Base-by-base conservation (phyloP, 2,329 filamentous ascomycete species). In the Aureobasidium sp. region DNA sequence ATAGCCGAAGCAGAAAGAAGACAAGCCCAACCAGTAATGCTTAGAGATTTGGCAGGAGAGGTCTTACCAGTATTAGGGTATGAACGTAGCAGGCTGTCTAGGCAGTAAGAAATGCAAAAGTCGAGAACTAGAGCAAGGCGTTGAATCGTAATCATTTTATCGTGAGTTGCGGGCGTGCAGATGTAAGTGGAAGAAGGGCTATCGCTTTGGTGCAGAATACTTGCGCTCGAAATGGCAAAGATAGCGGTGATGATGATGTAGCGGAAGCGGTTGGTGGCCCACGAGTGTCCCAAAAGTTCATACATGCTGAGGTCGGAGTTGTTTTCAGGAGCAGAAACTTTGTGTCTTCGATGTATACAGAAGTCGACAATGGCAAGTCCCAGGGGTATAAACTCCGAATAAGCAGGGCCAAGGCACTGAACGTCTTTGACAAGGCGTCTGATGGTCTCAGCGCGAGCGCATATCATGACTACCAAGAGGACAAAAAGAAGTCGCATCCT, bases 161-260 rank as follows among this genome's bases (percentile, higher is more conserved):
- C 71, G 20, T 70, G 66, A 34, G 74, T 71, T 1, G 71, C 67
- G 12, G 75, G 69, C 1, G 79, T 75, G 66, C 81, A 83, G 26
- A 83, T 79, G 63, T 79, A 79, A 3, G 79, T 81, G 17, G 79
- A 80, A 44, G 70, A 67, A 17, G 72, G 75, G 48, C 71, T 74
- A 43, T 68, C 64, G 8, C 72, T 69, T 17, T 77, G 70, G 1
- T 70, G 69, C 15, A 73, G 66, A 6, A 72, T 71, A 36, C 76
- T 60, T 44, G 76, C 68, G 6, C 76, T 75, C 8, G 76, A 75
- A 8, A 75, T 47, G 34, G 73, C 70, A 5, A 81, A 65, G 8
- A 78, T 63, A 5, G 70, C 63, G 1, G 76, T 71, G 0, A 76
- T 69, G 24, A 76, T 67, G 1, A 80, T 44, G 63, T 75, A 76